phyloP scores from a whole-genome alignment of 345 rosid species.

The Erysimum cheiranthoides region DNA sequence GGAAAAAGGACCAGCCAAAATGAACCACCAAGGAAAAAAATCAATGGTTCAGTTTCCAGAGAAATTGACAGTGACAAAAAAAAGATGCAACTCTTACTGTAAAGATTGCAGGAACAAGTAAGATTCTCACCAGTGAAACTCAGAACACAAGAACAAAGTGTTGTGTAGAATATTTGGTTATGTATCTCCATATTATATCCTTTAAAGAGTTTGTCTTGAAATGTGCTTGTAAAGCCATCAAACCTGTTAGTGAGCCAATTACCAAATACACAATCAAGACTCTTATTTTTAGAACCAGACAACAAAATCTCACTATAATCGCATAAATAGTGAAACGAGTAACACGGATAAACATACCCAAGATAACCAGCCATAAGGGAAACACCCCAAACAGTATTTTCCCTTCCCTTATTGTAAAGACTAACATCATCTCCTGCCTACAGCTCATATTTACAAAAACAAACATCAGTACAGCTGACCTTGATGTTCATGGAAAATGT shows the following conservation, averaged over 20 bases:
- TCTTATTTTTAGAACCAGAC: background rate
- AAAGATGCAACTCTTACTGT: background rate
- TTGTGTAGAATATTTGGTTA: constrained; percentile 93
- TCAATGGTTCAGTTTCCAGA: background rate
- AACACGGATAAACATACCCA: constrained; percentile 61
- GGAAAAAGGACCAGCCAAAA: background rate
- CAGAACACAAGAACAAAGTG: constrained; percentile 78
- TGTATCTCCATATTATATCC: constrained; percentile 96
- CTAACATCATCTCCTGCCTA: constrained; percentile 85
- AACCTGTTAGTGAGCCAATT: constrained; percentile 55
- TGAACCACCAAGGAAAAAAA: background rate
- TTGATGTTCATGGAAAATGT: background rate
- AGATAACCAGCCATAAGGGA: constrained; percentile 93
- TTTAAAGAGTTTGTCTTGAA: constrained; percentile 91
- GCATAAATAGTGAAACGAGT: background rate
- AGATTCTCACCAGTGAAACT: constrained; percentile 74
- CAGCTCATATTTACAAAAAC: constrained; percentile 39
- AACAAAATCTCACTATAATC: background rate
- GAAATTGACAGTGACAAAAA: background rate
- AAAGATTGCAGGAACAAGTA: constrained; percentile 5
- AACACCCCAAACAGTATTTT: constrained; percentile 94
- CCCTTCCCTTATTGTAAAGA: constrained; percentile 88
- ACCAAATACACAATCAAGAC: constrained; percentile 10
- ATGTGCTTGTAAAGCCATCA: constrained; percentile 97
- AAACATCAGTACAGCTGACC: background rate